Conservation (phyloP, 2,329 filamentous ascomycete genomes). For the Apiospora saccharicola region DNA sequence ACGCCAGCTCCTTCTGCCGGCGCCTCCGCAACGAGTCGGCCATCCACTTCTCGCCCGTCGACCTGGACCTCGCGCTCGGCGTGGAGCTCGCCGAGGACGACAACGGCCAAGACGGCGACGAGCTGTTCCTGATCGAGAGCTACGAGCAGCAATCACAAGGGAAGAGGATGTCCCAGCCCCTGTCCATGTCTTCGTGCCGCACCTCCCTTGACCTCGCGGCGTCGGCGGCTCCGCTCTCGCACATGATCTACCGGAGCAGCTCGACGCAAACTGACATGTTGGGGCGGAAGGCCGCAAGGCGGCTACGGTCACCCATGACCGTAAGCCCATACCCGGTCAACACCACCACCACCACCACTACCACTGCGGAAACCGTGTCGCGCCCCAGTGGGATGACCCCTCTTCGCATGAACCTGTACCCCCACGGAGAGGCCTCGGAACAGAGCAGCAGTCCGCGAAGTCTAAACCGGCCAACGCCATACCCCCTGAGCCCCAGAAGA, state of each 20-base stretch:
- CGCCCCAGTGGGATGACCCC: too few relatives aligned
- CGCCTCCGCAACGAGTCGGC: neutral
- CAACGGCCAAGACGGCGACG: neutral
- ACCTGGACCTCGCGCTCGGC: neutral
- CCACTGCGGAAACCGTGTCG: too few relatives aligned
- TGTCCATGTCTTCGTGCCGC: neutral
- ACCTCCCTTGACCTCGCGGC: neutral
- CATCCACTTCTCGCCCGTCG: slow-evolving; percentile 9
- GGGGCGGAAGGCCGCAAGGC: neutral
- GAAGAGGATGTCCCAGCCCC: neutral
- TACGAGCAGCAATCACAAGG: neutral
- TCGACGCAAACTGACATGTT: neutral
- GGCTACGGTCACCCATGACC: neutral
- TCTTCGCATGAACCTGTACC: neutral
- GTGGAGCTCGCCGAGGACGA: neutral
- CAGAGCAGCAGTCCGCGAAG: too few relatives aligned
- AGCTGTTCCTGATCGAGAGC: slow-evolving; percentile 12
- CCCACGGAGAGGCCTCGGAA: neutral
- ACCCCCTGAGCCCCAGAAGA: neutral
- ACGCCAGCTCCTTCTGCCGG: neutral
- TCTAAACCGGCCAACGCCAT: neutral
- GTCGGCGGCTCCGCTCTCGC: neutral
- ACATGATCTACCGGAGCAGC: neutral
- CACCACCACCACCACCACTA: too few relatives aligned
- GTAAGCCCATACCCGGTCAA: neutral